Evolutionary conservation across 1,139 yeast genomes (phyloP).

Genomic region (Protomyces macrosporus): DNA sequence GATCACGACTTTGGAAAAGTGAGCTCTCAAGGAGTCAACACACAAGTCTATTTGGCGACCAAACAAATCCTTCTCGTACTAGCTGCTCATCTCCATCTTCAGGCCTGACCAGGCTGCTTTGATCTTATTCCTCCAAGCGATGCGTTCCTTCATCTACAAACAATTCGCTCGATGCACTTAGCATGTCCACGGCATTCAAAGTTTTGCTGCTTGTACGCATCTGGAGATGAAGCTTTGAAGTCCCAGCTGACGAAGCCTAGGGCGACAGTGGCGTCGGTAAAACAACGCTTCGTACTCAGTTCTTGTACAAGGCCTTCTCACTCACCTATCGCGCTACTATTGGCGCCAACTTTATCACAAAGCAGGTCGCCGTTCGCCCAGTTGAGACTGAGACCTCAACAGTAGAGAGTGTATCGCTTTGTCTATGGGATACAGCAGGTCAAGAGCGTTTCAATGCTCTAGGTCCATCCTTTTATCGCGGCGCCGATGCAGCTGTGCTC

Average conservation of each 20-base stretch:
- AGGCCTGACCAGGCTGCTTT: no score
- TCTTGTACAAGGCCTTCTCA: constrained; percentile 11
- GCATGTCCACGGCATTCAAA: neutral
- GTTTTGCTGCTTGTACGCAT: neutral
- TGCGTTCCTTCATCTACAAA: no score
- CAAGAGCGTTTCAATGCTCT: constrained; percentile 60
- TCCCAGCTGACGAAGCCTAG: neutral
- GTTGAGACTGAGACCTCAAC: neutral
- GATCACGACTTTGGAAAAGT: no score
- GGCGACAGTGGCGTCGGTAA: constrained; percentile 25
- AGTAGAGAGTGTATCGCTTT: constrained; percentile 43
- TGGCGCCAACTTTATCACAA: constrained; percentile 25
- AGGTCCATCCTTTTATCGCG: constrained; percentile 56
- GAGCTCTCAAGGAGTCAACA: no score
- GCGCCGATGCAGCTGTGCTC: constrained; percentile 55
- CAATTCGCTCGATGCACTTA: no score
- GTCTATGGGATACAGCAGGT: constrained; percentile 66
- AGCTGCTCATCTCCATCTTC: no score
- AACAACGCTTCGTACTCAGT: constrained; percentile 15
- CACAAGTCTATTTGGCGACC: no score
- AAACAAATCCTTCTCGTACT: no score
- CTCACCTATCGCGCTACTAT: constrained; percentile 19
- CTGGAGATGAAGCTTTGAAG: no score
- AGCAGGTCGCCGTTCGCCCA: constrained; percentile 4
- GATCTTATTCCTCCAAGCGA: no score